Conservation (phyloP, 2,329 filamentous ascomycete species). For the Stachybotrys elegans region DNA sequence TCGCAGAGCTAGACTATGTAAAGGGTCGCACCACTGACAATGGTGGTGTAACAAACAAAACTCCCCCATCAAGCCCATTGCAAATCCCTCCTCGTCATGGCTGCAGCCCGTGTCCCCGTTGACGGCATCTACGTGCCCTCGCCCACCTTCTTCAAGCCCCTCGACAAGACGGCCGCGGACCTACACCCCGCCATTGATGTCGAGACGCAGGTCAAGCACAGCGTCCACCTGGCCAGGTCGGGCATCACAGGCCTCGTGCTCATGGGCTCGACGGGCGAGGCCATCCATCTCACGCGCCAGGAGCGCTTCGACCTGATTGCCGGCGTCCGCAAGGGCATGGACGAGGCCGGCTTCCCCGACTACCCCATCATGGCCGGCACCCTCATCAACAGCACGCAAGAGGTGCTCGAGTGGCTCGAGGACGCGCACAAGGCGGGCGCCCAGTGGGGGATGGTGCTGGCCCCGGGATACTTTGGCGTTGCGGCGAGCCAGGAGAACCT, state of each 20-base stretch:
- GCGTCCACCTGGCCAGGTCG: conserved; percentile 52
- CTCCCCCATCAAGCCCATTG: no score
- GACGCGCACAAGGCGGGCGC: conserved; percentile 5
- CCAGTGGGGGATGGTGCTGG: conserved; percentile 48
- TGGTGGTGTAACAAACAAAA: no score
- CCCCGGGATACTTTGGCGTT: conserved; percentile 60
- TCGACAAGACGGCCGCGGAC: conserved; percentile 37
- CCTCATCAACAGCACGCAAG: conserved; percentile 48
- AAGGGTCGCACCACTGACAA: no score
- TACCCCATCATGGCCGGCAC: conserved; percentile 51
- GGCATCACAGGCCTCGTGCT: conserved; percentile 58
- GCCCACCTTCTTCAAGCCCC: conserved; percentile 56
- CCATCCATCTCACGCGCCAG: conserved; percentile 51
- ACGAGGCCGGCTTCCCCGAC: conserved; percentile 49
- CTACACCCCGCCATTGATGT: conserved; percentile 51
- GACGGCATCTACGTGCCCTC: conserved; percentile 55
- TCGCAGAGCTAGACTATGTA: no score
- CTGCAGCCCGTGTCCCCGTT: conserved; percentile 33
- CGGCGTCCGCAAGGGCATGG: conserved; percentile 47
- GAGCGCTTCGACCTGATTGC: conserved; percentile 52
- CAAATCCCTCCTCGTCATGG: conserved; percentile 5
- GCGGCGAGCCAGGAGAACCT: conserved; percentile 54
- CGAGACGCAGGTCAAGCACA: conserved; percentile 52
- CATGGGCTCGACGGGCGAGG: conserved; percentile 59
- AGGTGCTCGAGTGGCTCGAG: conserved; percentile 3